phyloP scores from a whole-genome alignment of 179 eudicot genomes.

The Corrigiola litoralis region DNA sequence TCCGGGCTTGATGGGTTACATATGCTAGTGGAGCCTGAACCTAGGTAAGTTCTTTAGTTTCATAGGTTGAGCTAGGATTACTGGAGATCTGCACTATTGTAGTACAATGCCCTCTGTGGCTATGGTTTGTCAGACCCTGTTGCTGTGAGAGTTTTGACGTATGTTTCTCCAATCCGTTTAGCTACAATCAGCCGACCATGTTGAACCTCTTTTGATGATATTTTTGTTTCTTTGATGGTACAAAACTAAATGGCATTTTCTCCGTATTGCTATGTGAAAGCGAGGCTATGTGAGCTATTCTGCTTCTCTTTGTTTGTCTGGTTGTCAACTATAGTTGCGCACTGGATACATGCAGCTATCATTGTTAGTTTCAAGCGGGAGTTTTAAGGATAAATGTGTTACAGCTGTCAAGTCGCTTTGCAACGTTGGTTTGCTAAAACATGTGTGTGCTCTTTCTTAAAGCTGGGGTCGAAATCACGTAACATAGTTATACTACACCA shows the following conservation, averaged over 20 bases:
- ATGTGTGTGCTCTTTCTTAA: no score
- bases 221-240: conserved; percentile 1
- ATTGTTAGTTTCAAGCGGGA: neutral
- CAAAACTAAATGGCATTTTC: neutral
- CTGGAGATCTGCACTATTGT: conserved; percentile 7
- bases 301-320: neutral
- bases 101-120: conserved; percentile 14
- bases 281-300: neutral
- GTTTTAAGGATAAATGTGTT: no score
- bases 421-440: no score
- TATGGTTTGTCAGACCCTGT: conserved; percentile 7
- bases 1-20: conserved; percentile 39
- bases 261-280: neutral
- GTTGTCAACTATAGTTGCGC: neutral
- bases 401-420: no score
- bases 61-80: conserved; percentile 15
- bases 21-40: conserved; percentile 32
- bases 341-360: neutral
- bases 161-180: neutral
- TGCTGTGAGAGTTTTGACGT: conserved; percentile 5
- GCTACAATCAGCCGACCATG: neutral
- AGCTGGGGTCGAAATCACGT: no score
- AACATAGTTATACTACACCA: no score
- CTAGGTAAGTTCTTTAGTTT: conserved; percentile 33
- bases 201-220: neutral